phyloP scores from a whole-genome alignment of 129 eudicot species.

The Arctium minus region DNA sequence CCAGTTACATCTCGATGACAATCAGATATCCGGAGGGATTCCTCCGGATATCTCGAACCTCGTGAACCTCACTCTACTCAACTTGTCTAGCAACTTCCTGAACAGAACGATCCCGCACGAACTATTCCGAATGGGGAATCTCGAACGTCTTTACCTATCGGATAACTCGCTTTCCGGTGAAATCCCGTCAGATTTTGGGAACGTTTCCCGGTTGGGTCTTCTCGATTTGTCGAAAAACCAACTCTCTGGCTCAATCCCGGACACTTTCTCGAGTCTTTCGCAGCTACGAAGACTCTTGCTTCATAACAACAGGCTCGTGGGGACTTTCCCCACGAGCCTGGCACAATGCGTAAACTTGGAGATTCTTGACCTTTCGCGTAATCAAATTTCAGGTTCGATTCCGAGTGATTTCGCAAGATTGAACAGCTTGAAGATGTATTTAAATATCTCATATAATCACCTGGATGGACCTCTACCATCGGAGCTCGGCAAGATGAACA shows the following conservation, averaged over 20 bases:
- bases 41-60: slow-evolving; percentile 67
- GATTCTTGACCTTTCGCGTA: slow-evolving; percentile 74
- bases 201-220: slow-evolving; percentile 65
- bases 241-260: slow-evolving; percentile 62
- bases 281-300: slow-evolving; percentile 69
- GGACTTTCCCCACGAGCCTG: slow-evolving; percentile 60
- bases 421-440: slow-evolving; percentile 69
- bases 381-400: slow-evolving; percentile 56
- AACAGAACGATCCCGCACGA: slow-evolving; percentile 55
- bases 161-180: slow-evolving; percentile 66
- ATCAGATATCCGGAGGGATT: slow-evolving; percentile 58
- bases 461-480: slow-evolving; percentile 62
- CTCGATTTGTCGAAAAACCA: slow-evolving; percentile 69
- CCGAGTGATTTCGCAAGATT: slow-evolving; percentile 73
- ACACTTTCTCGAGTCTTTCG: slow-evolving; percentile 57
- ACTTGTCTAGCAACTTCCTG: slow-evolving; percentile 58
- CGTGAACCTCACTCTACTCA: slow-evolving; percentile 67
- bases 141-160: slow-evolving; percentile 69
- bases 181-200: slow-evolving; percentile 56
- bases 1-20: slow-evolving; percentile 65
- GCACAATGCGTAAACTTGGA: slow-evolving; percentile 76
- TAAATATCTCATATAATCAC: slow-evolving; percentile 65
- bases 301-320: slow-evolving; percentile 52
- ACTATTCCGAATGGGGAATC: slow-evolving; percentile 44
- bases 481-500: slow-evolving; percentile 81